Percentiles rank a stretch among this genome's conserved stretches.
These are phyloP conservation scores for Macadamia integrifolia DNA, from an alignment of 164 flowering plant species.

Conservation along the genomic window DNA sequence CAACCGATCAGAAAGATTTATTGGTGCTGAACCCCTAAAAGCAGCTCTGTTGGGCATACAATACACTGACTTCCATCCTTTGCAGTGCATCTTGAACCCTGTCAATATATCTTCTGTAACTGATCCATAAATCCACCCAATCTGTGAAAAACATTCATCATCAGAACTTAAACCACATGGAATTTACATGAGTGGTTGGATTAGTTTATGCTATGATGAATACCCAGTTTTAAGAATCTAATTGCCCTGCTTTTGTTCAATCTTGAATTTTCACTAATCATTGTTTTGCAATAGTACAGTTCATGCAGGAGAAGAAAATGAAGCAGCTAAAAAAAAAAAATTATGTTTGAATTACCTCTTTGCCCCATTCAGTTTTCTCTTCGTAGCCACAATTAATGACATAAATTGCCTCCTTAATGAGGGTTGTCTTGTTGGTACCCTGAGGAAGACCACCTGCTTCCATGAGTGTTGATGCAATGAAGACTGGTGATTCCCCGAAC, in stretches of 20 bases:
- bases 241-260: too few relatives aligned
- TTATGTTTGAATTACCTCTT: conserved; percentile 55
- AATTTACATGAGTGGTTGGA: too few relatives aligned
- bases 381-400: conserved; percentile 92
- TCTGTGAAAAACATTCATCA: conserved; percentile 24
- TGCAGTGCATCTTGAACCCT: conserved; percentile 77
- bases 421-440: conserved; percentile 53
- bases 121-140: conserved; percentile 78
- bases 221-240: too few relatives aligned
- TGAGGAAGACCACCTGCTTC: conserved; percentile 90
- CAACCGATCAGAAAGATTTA: conserved; percentile 62
- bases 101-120: conserved; percentile 65
- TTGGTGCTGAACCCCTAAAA: conserved; percentile 72
- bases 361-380: conserved; percentile 97
- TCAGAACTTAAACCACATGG: too few relatives aligned
- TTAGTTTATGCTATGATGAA: too few relatives aligned
- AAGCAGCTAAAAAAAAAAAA: neutral
- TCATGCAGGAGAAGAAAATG: too few relatives aligned
- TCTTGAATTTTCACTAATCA: too few relatives aligned
- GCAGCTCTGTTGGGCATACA: conserved; percentile 53
- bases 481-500: conserved; percentile 87
- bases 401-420: conserved; percentile 92
- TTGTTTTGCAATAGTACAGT: too few relatives aligned
- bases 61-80: conserved; percentile 74
- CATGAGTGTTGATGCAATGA: conserved; percentile 80